These are phyloP conservation scores for Chalciporus pseudorubinellus DNA, from an alignment of 768 basidiomycete genomes.

Conservation along the genomic window DNA sequence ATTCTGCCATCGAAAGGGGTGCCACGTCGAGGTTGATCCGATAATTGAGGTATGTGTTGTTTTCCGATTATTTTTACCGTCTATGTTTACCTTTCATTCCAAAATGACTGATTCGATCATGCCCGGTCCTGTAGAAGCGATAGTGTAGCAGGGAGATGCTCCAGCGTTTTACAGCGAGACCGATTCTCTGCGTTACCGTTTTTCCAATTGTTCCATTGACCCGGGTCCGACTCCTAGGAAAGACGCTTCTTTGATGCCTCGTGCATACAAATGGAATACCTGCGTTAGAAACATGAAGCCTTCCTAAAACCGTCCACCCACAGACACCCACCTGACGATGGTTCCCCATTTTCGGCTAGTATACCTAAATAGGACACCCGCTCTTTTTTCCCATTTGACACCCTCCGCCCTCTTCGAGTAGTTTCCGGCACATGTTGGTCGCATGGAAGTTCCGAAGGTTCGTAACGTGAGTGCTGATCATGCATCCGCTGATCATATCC, in stretches of 20 bases:
- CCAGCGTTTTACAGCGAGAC: conserved; percentile 50
- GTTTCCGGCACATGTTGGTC: conserved; percentile 52
- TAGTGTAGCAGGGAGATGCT: conserved; percentile 56
- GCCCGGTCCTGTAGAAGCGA: background rate
- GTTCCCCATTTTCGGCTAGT: background rate
- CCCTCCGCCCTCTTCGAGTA: conserved; percentile 42
- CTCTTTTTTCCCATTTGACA: background rate
- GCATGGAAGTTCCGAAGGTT: conserved; percentile 50
- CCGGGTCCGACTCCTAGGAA: conserved; percentile 42
- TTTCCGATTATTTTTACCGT: background rate
- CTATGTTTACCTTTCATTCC: background rate
- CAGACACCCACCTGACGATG: background rate
- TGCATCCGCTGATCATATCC: background rate
- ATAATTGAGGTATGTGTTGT: background rate
- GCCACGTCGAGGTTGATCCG: background rate
- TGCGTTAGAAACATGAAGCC: conserved; percentile 6
- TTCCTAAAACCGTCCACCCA: conserved; percentile 2
- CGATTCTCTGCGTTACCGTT: conserved; percentile 39
- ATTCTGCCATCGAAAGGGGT: background rate
- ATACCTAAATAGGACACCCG: background rate
- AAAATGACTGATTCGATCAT: background rate
- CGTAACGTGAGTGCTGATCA: conserved; percentile 1
- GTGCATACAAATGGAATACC: conserved; percentile 53
- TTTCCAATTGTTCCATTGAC: conserved; percentile 48
- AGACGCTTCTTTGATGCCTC: conserved; percentile 59